phyloP scores from a whole-genome alignment of 306 rosid genomes.

The Vigna radiata region DNA sequence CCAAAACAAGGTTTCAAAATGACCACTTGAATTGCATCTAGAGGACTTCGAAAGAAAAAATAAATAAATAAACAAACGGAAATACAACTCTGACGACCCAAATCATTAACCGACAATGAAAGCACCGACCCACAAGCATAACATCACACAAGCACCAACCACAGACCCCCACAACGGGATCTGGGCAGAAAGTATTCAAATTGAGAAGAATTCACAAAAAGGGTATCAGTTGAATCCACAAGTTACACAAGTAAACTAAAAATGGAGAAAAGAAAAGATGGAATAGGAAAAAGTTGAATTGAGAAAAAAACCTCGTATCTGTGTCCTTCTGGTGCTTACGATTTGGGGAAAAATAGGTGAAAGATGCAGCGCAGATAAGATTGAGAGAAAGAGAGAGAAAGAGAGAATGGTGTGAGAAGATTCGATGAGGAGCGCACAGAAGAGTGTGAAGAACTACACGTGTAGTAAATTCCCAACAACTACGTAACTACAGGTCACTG shows the following conservation, averaged over 20 bases:
- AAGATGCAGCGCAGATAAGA: conserved; percentile 21
- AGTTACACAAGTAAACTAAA: neutral
- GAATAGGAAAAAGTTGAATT: neutral
- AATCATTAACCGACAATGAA: conserved; percentile 15
- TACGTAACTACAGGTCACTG: neutral
- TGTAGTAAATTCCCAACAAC: conserved; percentile 33
- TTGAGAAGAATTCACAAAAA: neutral
- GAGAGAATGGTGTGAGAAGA: conserved; percentile 31
- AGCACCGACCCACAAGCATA: conserved; percentile 20
- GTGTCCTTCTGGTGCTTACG: neutral
- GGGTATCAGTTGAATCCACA: conserved; percentile 23
- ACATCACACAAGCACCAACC: neutral
- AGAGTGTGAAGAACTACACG: neutral
- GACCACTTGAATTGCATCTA: conserved; percentile 38
- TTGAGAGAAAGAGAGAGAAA: conserved; percentile 8
- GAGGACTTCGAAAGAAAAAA: neutral
- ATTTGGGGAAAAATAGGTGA: conserved; percentile 21
- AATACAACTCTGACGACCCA: conserved; percentile 6
- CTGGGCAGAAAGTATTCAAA: conserved; percentile 29
- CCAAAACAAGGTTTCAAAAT: neutral
- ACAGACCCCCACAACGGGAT: conserved; percentile 34
- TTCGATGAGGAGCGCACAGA: conserved; percentile 26
- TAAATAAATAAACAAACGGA: neutral
- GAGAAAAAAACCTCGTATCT: conserved; percentile 39
- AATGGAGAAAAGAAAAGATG: neutral